phyloP scores from a whole-genome alignment of 2,329 filamentous ascomycete species.

The Chrysoporthe austroafricana region DNA sequence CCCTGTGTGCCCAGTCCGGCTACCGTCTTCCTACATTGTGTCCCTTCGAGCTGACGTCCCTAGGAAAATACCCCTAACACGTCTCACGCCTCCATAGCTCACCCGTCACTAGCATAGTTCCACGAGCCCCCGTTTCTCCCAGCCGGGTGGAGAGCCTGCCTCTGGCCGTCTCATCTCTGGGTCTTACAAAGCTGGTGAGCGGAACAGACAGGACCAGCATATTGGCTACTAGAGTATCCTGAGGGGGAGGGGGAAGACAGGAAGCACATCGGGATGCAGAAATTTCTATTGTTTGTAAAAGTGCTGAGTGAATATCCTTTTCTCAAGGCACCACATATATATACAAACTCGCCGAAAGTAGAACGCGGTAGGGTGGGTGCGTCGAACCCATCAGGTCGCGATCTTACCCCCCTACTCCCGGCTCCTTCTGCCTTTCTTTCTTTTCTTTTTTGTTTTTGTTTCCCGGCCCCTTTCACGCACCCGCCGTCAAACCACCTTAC shows the following conservation, averaged over 20 bases:
- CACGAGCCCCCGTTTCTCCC: no score
- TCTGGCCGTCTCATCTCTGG: not conserved
- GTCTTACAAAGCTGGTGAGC: no score
- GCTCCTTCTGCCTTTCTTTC: not conserved
- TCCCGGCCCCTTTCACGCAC: not conserved
- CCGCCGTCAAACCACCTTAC: not conserved
- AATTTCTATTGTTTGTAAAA: not conserved
- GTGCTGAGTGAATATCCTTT: not conserved
- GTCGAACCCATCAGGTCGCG: not conserved
- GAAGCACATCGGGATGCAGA: not conserved
- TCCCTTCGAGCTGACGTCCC: not conserved
- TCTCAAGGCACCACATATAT: not conserved
- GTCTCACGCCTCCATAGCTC: not conserved
- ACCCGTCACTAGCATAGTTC: not conserved
- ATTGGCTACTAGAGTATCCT: not conserved
- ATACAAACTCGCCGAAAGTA: not conserved
- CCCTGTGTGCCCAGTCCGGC: not conserved
- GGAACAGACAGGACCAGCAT: not conserved
- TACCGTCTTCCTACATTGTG: not conserved
- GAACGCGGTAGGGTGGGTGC: not conserved
- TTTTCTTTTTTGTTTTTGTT: not conserved
- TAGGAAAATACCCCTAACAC: not conserved
- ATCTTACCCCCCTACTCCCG: not conserved
- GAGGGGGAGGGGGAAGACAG: no score
- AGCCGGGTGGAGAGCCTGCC: no score